Percentiles rank a stretch among this genome's conserved stretches.
Conservation (phyloP, 208 protist species). For the Trypanosoma congolense region DNA sequence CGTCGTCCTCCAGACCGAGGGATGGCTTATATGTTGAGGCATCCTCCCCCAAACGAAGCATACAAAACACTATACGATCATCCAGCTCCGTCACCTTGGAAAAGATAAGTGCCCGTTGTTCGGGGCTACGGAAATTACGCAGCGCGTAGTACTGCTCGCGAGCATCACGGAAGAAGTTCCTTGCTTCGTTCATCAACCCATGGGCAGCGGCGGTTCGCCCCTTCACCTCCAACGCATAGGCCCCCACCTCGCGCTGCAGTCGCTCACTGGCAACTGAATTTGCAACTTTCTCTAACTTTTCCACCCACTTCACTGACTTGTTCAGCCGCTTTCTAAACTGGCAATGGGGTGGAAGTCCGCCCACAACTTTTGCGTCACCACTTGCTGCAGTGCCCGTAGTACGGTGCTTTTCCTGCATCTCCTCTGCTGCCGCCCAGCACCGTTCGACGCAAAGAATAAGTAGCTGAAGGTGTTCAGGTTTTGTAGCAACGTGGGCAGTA, state of each 20-base stretch:
- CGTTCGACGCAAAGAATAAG: slow-evolving; percentile 77
- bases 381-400: slow-evolving; percentile 24
- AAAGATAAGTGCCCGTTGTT: slow-evolving; percentile 34
- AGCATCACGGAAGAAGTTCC: slow-evolving; percentile 41
- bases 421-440: slow-evolving; percentile 78
- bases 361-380: slow-evolving; percentile 35
- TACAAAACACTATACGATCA: slow-evolving; percentile 80
- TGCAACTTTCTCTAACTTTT: slow-evolving; percentile 47
- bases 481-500: slow-evolving; percentile 50
- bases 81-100: slow-evolving; percentile 76
- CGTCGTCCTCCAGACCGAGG: slow-evolving; percentile 6
- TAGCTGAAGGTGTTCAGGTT: slow-evolving; percentile 66
- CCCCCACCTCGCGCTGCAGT: slow-evolving; percentile 44
- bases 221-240: slow-evolving; percentile 54
- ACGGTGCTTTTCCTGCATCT: slow-evolving; percentile 47
- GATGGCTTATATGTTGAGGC: slow-evolving; percentile 38
- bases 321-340: slow-evolving; percentile 84
- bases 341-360: slow-evolving; percentile 47
- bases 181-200: slow-evolving; percentile 50
- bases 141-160: slow-evolving; percentile 52
- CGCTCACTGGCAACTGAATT: slow-evolving; percentile 44
- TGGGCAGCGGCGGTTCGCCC: slow-evolving; percentile 50
- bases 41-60: slow-evolving; percentile 75
- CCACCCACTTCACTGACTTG: slow-evolving; percentile 79
- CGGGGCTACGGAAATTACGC: slow-evolving; percentile 23